phyloP scores from a whole-genome alignment of 148 eudicot genomes.

The Pouteria glomerata region DNA sequence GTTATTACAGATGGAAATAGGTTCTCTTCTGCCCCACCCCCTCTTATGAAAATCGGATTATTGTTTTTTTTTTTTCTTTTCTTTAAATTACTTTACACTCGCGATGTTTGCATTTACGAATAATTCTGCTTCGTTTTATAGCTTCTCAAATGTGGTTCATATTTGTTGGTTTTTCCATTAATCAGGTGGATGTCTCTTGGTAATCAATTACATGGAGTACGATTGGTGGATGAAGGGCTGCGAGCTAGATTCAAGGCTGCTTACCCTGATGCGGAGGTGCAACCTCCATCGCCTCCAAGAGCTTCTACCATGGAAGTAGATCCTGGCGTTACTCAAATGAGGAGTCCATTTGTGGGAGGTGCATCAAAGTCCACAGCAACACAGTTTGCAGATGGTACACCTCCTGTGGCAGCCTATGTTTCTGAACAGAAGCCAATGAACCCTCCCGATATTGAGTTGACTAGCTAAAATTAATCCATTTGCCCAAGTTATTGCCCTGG shows the following conservation, averaged over 20 bases:
- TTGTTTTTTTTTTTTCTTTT: no score
- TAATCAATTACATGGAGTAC: conserved; percentile 71
- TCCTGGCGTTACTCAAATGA: conserved; percentile 16
- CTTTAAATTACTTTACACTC: no score
- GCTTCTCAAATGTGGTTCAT: no score
- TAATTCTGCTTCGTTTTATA: no score
- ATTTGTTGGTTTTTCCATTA: background rate
- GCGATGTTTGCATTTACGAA: no score
- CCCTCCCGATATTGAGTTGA: conserved; percentile 54
- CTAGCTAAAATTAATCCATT: conserved; percentile 20
- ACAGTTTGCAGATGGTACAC: conserved; percentile 30
- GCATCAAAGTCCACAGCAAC: conserved; percentile 35
- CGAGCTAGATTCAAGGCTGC: conserved; percentile 96
- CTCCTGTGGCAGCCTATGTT: conserved; percentile 24
- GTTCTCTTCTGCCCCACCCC: no score
- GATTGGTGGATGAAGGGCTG: conserved; percentile 82
- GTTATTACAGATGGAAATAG: no score
- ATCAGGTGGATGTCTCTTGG: conserved; percentile 87
- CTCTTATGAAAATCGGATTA: no score
- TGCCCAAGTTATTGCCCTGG: background rate
- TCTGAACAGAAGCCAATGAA: conserved; percentile 38
- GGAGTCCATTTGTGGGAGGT: conserved; percentile 39
- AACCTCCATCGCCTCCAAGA: conserved; percentile 89
- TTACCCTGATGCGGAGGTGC: conserved; percentile 88
- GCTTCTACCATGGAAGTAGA: conserved; percentile 74